These are phyloP conservation scores for Sanghuangporus sanghuang DNA, from an alignment of 1,284 basidiomycete genomes.

Conservation along the genomic window DNA sequence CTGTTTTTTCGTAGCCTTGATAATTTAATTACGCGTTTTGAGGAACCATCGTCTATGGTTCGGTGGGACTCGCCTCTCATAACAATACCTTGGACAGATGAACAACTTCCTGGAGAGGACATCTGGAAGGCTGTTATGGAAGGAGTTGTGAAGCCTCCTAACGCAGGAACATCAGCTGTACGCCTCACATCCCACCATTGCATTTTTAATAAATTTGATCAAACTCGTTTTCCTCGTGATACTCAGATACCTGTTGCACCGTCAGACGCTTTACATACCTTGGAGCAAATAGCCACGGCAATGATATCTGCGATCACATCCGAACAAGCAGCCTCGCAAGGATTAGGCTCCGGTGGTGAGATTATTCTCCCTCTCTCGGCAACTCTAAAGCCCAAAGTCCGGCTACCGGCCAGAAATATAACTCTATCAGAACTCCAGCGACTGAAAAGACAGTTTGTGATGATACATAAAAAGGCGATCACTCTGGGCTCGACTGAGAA, in stretches of 20 bases:
- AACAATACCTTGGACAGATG: conserved; percentile 74
- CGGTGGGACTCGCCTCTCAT: conserved; percentile 97
- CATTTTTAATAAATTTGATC: not conserved
- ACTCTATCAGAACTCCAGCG: conserved; percentile 84
- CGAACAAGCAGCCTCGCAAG: conserved; percentile 42
- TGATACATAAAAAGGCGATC: conserved; percentile 83
- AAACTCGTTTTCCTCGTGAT: conserved; percentile 11
- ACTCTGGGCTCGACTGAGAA: conserved; percentile 79
- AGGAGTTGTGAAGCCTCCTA: conserved; percentile 81
- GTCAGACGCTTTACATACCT: conserved; percentile 71
- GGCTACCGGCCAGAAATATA: conserved; percentile 61
- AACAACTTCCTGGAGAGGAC: conserved; percentile 59
- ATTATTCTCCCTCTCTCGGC: conserved; percentile 46
- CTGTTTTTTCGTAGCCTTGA: conserved; percentile 56
- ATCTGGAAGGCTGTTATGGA: conserved; percentile 83
- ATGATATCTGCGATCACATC: conserved; percentile 68
- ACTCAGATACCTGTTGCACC: conserved; percentile 70
- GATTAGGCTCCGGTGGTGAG: conserved; percentile 44
- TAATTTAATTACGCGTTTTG: conserved; percentile 85
- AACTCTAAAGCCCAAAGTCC: conserved; percentile 37
- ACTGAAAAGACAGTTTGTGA: conserved; percentile 84
- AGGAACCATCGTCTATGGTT: conserved; percentile 96
- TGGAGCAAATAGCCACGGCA: conserved; percentile 66
- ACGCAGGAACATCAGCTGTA: conserved; percentile 79
- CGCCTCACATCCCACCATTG: conserved; percentile 23